A percentile compares a stretch with the other conserved stretches of the same genome.
These are phyloP conservation scores for Erodium moschatum DNA, from an alignment of 441 rosid genomes.

Conservation along the genomic window DNA sequence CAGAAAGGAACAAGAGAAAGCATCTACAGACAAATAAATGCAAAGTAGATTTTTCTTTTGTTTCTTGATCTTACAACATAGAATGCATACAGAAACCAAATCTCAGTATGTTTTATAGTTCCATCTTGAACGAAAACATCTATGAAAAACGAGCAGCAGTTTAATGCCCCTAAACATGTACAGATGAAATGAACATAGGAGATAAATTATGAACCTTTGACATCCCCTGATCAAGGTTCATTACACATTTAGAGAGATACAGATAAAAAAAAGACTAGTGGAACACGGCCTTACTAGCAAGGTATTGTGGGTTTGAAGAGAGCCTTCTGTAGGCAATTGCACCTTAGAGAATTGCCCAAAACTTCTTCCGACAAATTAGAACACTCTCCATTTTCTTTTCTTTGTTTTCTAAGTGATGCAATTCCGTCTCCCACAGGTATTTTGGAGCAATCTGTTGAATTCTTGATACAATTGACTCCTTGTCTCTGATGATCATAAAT, in stretches of 20 bases:
- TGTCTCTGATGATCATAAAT: conserved; percentile 64
- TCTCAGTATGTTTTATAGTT: neutral
- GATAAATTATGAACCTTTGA: neutral
- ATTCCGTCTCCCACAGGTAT: conserved; percentile 63
- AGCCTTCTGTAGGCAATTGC: neutral
- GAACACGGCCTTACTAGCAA: neutral
- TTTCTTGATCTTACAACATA: too few species aligned
- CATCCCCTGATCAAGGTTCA: neutral
- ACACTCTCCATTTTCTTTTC: conserved; percentile 53
- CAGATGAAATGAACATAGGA: neutral
- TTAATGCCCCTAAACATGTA: neutral
- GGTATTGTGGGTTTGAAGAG: neutral
- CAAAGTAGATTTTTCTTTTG: too few species aligned
- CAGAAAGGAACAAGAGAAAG: too few species aligned
- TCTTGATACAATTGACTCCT: conserved; percentile 44
- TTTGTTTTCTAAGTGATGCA: conserved; percentile 44
- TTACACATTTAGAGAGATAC: neutral
- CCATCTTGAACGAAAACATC: neutral
- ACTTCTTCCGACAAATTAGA: conserved; percentile 68
- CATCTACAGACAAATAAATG: too few species aligned
- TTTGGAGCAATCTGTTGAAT: conserved; percentile 58
- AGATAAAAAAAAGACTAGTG: neutral
- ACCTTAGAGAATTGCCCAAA: conserved; percentile 51
- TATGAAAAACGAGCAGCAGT: neutral
- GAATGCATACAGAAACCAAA: too few species aligned